Evolutionary conservation across 305 asterid genomes (phyloP).

Genomic region (Fraxinus dipetala): DNA sequence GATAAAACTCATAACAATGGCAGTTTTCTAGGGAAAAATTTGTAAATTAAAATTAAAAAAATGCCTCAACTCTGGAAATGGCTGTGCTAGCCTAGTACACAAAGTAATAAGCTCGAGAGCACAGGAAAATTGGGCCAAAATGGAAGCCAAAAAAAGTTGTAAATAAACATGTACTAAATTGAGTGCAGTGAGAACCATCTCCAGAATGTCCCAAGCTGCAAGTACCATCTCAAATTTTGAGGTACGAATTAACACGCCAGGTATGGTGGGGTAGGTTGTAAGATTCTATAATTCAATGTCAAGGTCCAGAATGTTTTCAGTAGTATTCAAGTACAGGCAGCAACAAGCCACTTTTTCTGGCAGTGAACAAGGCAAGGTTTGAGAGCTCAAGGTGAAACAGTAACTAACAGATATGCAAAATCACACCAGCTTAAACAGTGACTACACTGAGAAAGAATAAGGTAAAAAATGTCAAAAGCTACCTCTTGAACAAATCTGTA

Average conservation of each 20-base stretch:
- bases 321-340: neutral
- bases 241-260: neutral
- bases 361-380: neutral
- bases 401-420: neutral
- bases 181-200: neutral
- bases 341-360: neutral
- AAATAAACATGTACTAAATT: neutral
- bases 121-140: neutral
- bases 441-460: neutral
- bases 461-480: slow-evolving; percentile 22
- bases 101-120: neutral
- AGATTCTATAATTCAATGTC: neutral
- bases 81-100: neutral
- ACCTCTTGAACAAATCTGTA: slow-evolving; percentile 97
- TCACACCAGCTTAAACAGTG: slow-evolving; percentile 13
- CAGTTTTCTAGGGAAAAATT: neutral
- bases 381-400: neutral
- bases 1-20: neutral
- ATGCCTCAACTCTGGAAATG: slow-evolving; percentile 2
- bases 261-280: neutral
- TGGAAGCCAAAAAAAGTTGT: neutral
- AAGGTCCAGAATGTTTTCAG: neutral
- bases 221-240: neutral
- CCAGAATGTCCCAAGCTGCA: neutral
- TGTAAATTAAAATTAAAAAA: neutral